Evolutionary conservation across 306 rosid genomes (phyloP), one percentile per base, ranked within the genome.

Genomic region (Cucurbita moschata): DNA sequence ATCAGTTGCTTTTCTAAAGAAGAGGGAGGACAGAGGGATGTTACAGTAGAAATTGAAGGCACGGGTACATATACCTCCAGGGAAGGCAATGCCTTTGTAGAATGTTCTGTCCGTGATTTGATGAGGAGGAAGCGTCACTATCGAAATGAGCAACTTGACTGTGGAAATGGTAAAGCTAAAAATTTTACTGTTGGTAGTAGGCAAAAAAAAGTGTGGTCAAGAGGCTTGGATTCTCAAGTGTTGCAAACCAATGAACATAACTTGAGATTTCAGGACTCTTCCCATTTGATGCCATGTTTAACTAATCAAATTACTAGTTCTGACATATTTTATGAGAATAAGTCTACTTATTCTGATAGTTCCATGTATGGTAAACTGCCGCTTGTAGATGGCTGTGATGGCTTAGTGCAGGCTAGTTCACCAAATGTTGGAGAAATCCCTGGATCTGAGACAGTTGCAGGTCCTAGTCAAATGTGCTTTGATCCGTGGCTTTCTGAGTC

Each of bases 101-200:
- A 62, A 80, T 75, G 85, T 83, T 90, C 97, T n/a, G 57, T 93
- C 79, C 79, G 94, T 73, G 98, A 90, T 78, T 79, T 93, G 87
- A 93, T 93, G 98, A 88, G 97, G 84, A 85, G 87, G 81, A 90
- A 90, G 79, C 85, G 97, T 66, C 83, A 79, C 38, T 51, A 73
- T 73, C 90, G 77, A 67, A 76, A 60, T 39, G 90, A 85, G 68
- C 83, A 83, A 77, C 68, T 19, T 73, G 90, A 86, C 49, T 51
- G 54, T 8, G 82, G 77, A 72, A 64, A 85, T 81, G 76, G 19
- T 42, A 77, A 80, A 78, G 59, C 53, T 65, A 81, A 81, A 77
- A 84, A 72, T 77, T 77, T 71, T 70, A 60, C 47, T 61, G 75
- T 77, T 68, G 92, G 78, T 61, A 59, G 63, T 75, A 79, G 77